Percentiles rank a stretch among this genome's conserved stretches.
Evolutionary conservation across 208 protist genomes (phyloP).

Genomic region (Lotmaria passim): DNA sequence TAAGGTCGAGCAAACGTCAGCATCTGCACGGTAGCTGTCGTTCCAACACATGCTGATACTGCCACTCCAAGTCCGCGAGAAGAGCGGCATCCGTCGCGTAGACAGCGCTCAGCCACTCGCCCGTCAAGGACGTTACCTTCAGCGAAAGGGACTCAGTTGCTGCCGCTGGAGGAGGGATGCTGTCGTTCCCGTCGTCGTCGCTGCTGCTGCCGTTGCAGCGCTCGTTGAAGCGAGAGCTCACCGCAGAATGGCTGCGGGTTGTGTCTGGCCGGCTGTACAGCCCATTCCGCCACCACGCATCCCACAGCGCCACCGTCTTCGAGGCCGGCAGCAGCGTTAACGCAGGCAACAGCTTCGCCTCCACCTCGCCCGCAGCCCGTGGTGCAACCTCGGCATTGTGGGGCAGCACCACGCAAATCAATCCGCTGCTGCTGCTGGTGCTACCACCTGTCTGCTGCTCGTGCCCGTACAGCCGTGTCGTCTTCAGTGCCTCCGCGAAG

Average conservation of each 20-base stretch:
- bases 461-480: not conserved
- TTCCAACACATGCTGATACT: conserved; percentile 22
- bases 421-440: conserved; percentile 9
- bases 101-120: conserved; percentile 18
- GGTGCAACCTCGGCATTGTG: not conserved
- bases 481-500: conserved; percentile 25
- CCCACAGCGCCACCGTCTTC: conserved; percentile 21
- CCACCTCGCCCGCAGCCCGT: conserved; percentile 15
- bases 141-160: not conserved
- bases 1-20: not conserved
- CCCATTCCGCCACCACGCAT: conserved; percentile 28
- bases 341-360: conserved; percentile 29
- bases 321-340: conserved; percentile 21
- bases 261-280: not conserved
- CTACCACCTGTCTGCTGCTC: not conserved
- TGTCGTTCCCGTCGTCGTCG: not conserved
- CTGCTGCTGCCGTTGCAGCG: not conserved
- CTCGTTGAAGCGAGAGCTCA: no score
- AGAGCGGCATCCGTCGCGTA: conserved; percentile 19
- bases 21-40: not conserved
- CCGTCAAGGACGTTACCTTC: conserved; percentile 20
- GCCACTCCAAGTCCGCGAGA: conserved; percentile 19
- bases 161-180: not conserved
- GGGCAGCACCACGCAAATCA: conserved; percentile 27
- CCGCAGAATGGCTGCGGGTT: no score